Base-by-base conservation (phyloP, 2,329 filamentous ascomycete genomes). In the Aspergillus ustus region DNA sequence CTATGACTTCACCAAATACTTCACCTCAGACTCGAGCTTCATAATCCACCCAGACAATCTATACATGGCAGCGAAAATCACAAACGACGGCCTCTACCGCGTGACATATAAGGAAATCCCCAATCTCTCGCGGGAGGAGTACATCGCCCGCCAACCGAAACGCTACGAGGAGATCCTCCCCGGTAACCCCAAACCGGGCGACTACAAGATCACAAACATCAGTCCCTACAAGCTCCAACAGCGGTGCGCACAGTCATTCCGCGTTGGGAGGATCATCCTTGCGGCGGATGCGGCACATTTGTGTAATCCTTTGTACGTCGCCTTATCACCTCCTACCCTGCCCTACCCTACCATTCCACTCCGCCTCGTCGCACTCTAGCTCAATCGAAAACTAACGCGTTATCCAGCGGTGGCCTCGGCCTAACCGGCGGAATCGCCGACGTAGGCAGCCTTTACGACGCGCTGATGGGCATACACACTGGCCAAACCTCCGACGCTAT, bases 371-470 rank as follows among this genome's bases (percentile, higher is more conserved):
- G 4, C 25, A 25, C 25, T 4, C 25, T 25, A 25, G 25, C 7
- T 7, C 7, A 34, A 6, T 7, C 28, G 4, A 13, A 2, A 44
- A 20, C 37, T 50, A 51, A 53, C n/a, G 28, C 28, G 9, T 5
- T 4, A 15, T 25, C 46, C n/a, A 71, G 83, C 73, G 87, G 87
- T 50, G 87, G 87, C 0, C 76, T 89, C 17, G 87, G 87, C 1
- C 82, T 89, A 53, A 89, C 86, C 0, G 86, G 86, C 6, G 87
- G 87, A 0, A 85, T 89, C 58, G 84, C 86, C n/a, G 87, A 89
- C 65, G 81, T 87, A 2, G 86, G 85, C 11, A 85, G 85, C 0
- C 78, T 89, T 6, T 86, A 82, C 61, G 86, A 89, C 66, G 87
- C 86, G 67, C 78, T 89, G 9, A 70, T 73, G 8, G 80, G 79